These are phyloP conservation scores for Fusarium sterilihyphosum DNA, from an alignment of 2,329 filamentous ascomycete species.

Conservation along the genomic window DNA sequence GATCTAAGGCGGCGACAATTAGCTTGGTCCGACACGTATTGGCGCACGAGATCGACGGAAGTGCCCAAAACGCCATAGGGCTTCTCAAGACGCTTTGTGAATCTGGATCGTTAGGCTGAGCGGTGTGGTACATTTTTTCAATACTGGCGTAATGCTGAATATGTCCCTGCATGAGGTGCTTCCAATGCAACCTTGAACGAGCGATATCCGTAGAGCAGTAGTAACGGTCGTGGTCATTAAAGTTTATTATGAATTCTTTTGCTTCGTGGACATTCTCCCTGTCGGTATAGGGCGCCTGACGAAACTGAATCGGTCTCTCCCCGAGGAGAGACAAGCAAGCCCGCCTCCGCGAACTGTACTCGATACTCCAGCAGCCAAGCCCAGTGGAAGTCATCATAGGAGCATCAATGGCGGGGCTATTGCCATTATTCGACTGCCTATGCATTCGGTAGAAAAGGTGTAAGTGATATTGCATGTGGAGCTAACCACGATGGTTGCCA, in stretches of 20 bases:
- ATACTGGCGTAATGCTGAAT: constrained; percentile 9
- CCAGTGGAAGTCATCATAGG: constrained; percentile 10
- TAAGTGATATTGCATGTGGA: background rate
- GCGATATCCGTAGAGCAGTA: background rate
- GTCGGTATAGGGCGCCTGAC: background rate
- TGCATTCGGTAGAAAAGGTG: constrained; percentile 5
- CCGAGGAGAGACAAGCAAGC: background rate
- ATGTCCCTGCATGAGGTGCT: constrained; percentile 35
- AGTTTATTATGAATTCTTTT: constrained; percentile 4
- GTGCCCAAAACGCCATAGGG: constrained; percentile 15
- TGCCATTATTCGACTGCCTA: constrained; percentile 10
- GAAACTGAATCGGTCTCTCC: background rate
- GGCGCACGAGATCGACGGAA: constrained; percentile 23
- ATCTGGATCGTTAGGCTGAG: constrained; percentile 8
- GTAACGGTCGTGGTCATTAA: background rate
- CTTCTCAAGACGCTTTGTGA: constrained; percentile 6
- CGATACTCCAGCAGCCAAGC: constrained; percentile 35
- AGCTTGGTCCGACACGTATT: constrained; percentile 15
- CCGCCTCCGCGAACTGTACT: background rate
- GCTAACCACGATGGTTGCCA: background rate
- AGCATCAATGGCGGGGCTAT: constrained; percentile 19
- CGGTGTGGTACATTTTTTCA: constrained; percentile 22
- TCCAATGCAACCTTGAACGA: constrained; percentile 20
- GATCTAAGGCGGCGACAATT: constrained; percentile 20
- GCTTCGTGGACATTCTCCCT: background rate